These are phyloP conservation scores for Nemania sp. DNA, from an alignment of 2,329 filamentous ascomycete species.

Conservation along the genomic window DNA sequence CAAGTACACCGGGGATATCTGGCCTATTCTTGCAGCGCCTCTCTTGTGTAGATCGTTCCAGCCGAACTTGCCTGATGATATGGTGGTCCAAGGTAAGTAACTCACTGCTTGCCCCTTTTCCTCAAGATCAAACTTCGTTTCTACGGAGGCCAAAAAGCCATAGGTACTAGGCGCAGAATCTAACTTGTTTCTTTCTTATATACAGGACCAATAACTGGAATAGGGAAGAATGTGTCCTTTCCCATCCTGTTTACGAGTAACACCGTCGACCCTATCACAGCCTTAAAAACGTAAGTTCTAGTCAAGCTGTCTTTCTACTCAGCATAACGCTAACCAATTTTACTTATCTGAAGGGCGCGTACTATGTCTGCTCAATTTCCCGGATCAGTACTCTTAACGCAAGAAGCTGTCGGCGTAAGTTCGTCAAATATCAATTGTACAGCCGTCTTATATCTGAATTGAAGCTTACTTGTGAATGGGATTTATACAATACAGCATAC, in stretches of 20 bases:
- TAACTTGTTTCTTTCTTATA: slow-evolving; percentile 22
- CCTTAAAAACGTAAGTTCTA: slow-evolving; percentile 39
- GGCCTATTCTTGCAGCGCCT: slow-evolving; percentile 32
- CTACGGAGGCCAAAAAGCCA: background rate
- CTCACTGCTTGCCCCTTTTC: background rate
- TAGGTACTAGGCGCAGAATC: slow-evolving; percentile 10
- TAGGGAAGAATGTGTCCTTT: slow-evolving; percentile 37
- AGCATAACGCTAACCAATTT: slow-evolving; percentile 18
- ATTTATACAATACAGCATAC: slow-evolving; percentile 35
- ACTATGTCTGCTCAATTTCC: slow-evolving; percentile 38
- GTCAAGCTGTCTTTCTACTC: background rate
- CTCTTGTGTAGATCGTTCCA: slow-evolving; percentile 35
- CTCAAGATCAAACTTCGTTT: background rate
- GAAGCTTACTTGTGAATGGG: slow-evolving; percentile 22
- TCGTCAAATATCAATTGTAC: slow-evolving; percentile 9
- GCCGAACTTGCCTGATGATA: slow-evolving; percentile 37
- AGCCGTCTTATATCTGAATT: slow-evolving; percentile 9
- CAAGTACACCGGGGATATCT: slow-evolving; percentile 40
- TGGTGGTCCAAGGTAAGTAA: slow-evolving; percentile 33
- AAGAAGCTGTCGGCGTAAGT: slow-evolving; percentile 43
- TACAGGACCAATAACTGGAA: slow-evolving; percentile 29
- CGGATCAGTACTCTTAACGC: slow-evolving; percentile 37
- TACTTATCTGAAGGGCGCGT: slow-evolving; percentile 31
- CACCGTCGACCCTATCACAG: slow-evolving; percentile 44
- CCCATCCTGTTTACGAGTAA: slow-evolving; percentile 46